These are phyloP conservation scores for Otatea glauca DNA, from an alignment of 176 grass and related monocot species.

Conservation along the genomic window DNA sequence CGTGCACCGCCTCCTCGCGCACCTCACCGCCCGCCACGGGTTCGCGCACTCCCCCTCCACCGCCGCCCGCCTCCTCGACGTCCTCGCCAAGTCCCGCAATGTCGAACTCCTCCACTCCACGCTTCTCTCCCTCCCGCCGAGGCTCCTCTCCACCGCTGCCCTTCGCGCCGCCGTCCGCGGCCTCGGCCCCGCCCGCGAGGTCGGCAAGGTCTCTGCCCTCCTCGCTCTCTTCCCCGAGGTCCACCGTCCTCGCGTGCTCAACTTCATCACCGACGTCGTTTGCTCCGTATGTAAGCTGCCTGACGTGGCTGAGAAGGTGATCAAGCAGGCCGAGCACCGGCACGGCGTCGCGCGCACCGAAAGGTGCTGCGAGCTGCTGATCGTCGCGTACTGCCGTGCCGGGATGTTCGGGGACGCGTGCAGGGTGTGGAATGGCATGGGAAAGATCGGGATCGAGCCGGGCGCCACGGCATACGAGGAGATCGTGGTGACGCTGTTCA, in stretches of 20 bases:
- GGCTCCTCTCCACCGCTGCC: constrained; percentile 47
- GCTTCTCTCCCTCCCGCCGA: constrained; percentile 40
- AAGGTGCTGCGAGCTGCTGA: constrained; percentile 54
- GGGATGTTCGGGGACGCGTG: constrained; percentile 60
- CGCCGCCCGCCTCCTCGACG: constrained; percentile 61
- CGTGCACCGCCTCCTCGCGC: constrained; percentile 72
- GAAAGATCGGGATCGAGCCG: constrained; percentile 53
- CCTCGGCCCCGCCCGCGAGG: constrained; percentile 58
- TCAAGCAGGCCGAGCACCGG: constrained; percentile 56
- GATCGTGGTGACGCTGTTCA: constrained; percentile 75
- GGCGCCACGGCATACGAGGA: constrained; percentile 55
- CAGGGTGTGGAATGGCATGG: constrained; percentile 79
- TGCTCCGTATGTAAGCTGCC: constrained; percentile 61
- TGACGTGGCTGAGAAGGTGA: constrained; percentile 69
- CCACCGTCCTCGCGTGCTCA: constrained; percentile 46
- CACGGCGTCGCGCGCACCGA: constrained; percentile 50
- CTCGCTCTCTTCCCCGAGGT: constrained; percentile 53
- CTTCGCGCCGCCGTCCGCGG: constrained; percentile 53
- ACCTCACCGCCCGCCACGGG: constrained; percentile 58
- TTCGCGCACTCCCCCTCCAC: constrained; percentile 72
- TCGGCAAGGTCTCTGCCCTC: constrained; percentile 61
- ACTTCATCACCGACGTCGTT: constrained; percentile 42
- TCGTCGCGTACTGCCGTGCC: constrained; percentile 66
- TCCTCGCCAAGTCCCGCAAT: constrained; percentile 68
- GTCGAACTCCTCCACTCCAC: constrained; percentile 66